These are phyloP conservation scores for Saturnispora mendoncae DNA, from an alignment of 805 yeast species.

Conservation along the genomic window DNA sequence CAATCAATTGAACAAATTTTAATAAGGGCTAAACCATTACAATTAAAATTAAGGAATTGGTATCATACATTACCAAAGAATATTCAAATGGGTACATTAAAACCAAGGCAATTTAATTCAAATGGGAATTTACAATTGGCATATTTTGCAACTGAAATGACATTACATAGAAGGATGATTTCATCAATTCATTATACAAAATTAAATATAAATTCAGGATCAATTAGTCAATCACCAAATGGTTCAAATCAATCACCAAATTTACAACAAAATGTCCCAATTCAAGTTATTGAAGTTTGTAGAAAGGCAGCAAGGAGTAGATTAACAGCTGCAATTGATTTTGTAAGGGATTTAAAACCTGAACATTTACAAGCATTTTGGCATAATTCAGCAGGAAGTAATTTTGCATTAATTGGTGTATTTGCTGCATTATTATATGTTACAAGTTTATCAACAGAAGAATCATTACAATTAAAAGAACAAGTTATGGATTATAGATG, in stretches of 20 bases:
- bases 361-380: slow-evolving; percentile 86
- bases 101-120: slow-evolving; percentile 56
- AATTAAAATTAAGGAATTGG: slow-evolving; percentile 63
- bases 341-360: slow-evolving; percentile 62
- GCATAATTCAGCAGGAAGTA: slow-evolving; percentile 76
- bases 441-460: slow-evolving; percentile 55
- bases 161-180: slow-evolving; percentile 71
- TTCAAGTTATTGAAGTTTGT: slow-evolving; percentile 56
- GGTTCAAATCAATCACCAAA: background rate
- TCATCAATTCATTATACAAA: slow-evolving; percentile 35
- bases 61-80: slow-evolving; percentile 61
- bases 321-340: slow-evolving; percentile 71
- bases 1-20: slow-evolving; percentile 59
- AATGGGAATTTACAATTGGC: slow-evolving; percentile 76
- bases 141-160: slow-evolving; percentile 83
- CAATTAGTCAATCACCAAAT: background rate
- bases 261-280: slow-evolving; percentile 28
- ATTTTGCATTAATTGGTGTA: slow-evolving; percentile 75
- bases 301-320: slow-evolving; percentile 81
- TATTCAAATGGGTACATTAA: slow-evolving; percentile 53
- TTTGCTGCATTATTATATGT: slow-evolving; percentile 77
- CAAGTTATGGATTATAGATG: slow-evolving; percentile 70
- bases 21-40: slow-evolving; percentile 72
- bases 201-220: background rate
- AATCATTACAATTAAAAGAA: slow-evolving; percentile 53